Percentiles rank a stretch among this genome's conserved stretches.
Conservation (phyloP, 768 basidiomycete genomes). For the Chiua virens region DNA sequence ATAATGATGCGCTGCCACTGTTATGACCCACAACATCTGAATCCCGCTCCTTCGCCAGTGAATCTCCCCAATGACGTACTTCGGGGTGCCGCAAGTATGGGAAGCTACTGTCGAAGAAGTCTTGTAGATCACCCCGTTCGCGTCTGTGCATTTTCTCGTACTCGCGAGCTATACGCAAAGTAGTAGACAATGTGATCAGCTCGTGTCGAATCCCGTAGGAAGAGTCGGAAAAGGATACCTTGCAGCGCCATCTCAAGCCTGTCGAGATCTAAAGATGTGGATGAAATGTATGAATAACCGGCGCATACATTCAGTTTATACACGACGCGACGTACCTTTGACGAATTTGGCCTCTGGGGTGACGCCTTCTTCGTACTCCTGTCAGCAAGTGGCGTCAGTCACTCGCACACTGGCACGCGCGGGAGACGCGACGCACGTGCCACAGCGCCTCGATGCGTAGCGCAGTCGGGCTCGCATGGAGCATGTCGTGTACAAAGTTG, state of each 20-base stretch:
- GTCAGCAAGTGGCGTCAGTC: no score
- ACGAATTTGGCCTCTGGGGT: conserved; percentile 82
- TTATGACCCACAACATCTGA: background rate
- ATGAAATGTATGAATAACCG: no score
- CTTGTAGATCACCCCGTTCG: conserved; percentile 51
- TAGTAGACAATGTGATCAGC: no score
- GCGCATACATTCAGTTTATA: background rate
- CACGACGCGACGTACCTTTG: conserved; percentile 52
- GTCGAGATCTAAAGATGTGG: conserved; percentile 61
- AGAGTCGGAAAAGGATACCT: conserved; percentile 40
- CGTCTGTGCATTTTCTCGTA: conserved; percentile 60
- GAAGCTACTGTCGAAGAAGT: conserved; percentile 80
- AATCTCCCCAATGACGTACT: conserved; percentile 67
- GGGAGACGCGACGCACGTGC: conserved; percentile 39
- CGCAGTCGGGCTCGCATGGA: conserved; percentile 72
- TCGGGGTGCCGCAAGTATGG: conserved; percentile 72
- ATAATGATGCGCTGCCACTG: background rate
- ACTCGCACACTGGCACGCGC: no score
- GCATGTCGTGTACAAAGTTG: conserved; percentile 85
- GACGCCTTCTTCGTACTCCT: conserved; percentile 83
- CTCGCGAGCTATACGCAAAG: conserved; percentile 53
- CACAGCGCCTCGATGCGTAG: conserved; percentile 68
- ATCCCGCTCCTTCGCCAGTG: conserved; percentile 20
- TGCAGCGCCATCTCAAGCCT: conserved; percentile 87
- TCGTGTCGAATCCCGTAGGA: no score